A percentile compares a stretch with the other conserved stretches of the same genome.
phyloP scores from a whole-genome alignment of 768 basidiomycete genomes.

The Tulasnella sp. region DNA sequence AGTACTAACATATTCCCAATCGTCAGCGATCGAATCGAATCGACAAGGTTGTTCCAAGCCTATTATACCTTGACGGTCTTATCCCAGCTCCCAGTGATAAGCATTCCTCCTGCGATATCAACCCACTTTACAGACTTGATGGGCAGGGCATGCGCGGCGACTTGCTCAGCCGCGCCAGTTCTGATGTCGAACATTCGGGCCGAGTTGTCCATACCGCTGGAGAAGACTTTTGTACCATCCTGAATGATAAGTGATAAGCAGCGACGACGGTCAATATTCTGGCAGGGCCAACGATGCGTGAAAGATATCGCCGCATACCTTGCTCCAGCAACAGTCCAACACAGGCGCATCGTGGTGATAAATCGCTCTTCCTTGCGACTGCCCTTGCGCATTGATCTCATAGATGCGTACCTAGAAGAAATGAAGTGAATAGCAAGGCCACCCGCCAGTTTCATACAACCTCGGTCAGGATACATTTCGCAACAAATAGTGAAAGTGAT shows the following conservation, averaged over 20 bases:
- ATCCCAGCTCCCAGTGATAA: slow-evolving; percentile 36
- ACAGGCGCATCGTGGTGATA: slow-evolving; percentile 38
- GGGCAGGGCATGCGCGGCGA: slow-evolving; percentile 28
- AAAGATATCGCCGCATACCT: slow-evolving; percentile 23
- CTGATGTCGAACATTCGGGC: slow-evolving; percentile 30
- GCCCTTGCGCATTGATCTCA: slow-evolving; percentile 10
- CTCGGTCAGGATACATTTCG: no score
- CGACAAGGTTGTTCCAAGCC: background rate
- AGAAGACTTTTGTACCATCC: slow-evolving; percentile 31
- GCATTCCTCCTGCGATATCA: slow-evolving; percentile 18
- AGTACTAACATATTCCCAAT: background rate
- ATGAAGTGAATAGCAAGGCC: no score
- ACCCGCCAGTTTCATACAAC: no score
- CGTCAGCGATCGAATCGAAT: background rate
- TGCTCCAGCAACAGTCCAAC: slow-evolving; percentile 31
- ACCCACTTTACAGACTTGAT: slow-evolving; percentile 24
- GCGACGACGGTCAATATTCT: slow-evolving; percentile 1
- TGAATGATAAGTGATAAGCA: slow-evolving; percentile 15
- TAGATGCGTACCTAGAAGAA: slow-evolving; percentile 15
- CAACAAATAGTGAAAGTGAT: no score
- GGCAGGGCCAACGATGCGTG: background rate
- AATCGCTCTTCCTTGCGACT: slow-evolving; percentile 25
- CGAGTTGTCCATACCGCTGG: slow-evolving; percentile 33
- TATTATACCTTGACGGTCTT: slow-evolving; percentile 29
- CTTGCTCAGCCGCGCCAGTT: slow-evolving; percentile 26